Base-by-base conservation (phyloP, 768 basidiomycete species). In the Suillus brevipes region DNA sequence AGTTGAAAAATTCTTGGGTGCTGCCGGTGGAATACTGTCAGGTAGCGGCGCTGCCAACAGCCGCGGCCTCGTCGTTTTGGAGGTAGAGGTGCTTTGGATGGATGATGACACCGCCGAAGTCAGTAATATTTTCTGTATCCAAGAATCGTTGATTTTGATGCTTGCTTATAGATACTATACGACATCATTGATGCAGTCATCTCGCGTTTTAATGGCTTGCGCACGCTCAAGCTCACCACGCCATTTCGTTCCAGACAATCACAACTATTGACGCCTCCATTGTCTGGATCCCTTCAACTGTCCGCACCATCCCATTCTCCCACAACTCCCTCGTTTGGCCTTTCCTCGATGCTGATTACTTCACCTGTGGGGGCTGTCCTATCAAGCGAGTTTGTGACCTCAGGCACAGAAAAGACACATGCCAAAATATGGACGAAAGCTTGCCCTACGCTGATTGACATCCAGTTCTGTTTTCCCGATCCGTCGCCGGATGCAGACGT, bases 381-480 rank as follows among this genome's bases (percentile, higher is more conserved):
- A n/a, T 64, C 66, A 16, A 73, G 67, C 50, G 76, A 75, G 25
- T 77, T 75, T n/a, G 66, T 77, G 16, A 71, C 65, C 14, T 73
- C 73, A n/a, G 58, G 66, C 1, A 49, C 68, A 25, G 74, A 75
- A 57, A 73, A 71, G 37, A 25, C 45, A 14, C 74, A 75, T 7
- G 75, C 75, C 14, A 71, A 67, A 62, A 67, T 66, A 18, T 75
- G 75, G 75, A 77, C 76, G 31, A 71, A 65, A 2, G 53, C 66
- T 9, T 75, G 75, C 58, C 70, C 75, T 1, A 70, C 74, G 4
- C 23, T 75, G 37, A 64, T 59, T 13, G 71, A 75, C 43, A 68
- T 75, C 20, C 76, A 71, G n/a, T 75, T 75, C 36, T 70, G 69
- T 53, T 75, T 77, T 69, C 72, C 76, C 28, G 69, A 68, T 28